Percentiles rank a stretch among this genome's conserved stretches.
phyloP scores from a whole-genome alignment of 345 rosid genomes.

The Odontarrhena argentea region DNA sequence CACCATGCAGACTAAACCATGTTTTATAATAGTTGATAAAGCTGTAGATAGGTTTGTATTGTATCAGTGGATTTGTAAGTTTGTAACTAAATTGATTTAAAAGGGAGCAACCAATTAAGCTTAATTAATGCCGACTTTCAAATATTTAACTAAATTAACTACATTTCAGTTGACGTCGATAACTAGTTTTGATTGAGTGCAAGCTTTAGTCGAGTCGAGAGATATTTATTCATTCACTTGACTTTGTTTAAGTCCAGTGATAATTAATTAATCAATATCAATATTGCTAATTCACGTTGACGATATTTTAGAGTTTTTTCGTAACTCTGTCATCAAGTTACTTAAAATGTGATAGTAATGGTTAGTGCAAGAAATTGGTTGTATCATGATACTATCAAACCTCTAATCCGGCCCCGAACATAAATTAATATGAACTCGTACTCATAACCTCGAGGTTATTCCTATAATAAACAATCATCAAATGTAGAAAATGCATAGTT shows the following conservation, averaged over 20 bases:
- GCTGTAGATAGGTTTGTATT: background rate
- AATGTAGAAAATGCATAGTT: too few relatives aligned
- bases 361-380: too few relatives aligned
- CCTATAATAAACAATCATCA: too few relatives aligned
- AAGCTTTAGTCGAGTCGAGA: conserved; percentile 22
- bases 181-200: conserved; percentile 25
- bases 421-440: too few relatives aligned
- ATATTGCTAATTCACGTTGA: too few relatives aligned
- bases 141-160: background rate
- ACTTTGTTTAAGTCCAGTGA: background rate
- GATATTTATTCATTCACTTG: conserved; percentile 5
- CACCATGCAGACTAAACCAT: too few relatives aligned
- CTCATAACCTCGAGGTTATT: too few relatives aligned
- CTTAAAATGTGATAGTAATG: background rate
- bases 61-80: conserved; percentile 1
- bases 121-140: background rate
- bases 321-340: background rate
- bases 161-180: conserved; percentile 9
- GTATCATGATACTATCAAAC: too few relatives aligned
- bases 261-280: too few relatives aligned
- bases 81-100: conserved; percentile 5
- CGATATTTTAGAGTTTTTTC: background rate
- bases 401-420: too few relatives aligned
- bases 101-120: conserved; percentile 19
- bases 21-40: background rate